Conservation (phyloP, 2,329 filamentous ascomycete species). For the Talaromyces sp. region DNA sequence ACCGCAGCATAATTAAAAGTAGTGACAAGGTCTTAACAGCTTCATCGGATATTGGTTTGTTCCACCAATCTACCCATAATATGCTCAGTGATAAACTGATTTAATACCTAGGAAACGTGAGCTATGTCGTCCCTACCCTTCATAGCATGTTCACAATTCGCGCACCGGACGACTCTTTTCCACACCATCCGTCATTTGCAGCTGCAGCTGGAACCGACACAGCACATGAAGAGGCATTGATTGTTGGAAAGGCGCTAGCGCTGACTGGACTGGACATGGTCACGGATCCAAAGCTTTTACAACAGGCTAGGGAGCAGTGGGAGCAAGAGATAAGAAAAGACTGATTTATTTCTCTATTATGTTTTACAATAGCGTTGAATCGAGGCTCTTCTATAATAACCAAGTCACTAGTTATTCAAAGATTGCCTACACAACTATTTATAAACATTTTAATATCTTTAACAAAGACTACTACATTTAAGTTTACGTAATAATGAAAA, state of each 20-base stretch:
- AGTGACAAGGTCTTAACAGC: conserved; percentile 36
- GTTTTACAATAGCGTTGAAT: background rate
- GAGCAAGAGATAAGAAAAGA: conserved; percentile 4
- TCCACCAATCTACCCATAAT: too few relatives aligned
- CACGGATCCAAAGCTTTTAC: conserved; percentile 19
- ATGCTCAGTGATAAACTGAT: background rate
- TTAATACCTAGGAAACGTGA: conserved; percentile 43
- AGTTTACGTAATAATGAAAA: too few relatives aligned
- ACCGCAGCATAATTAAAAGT: conserved; percentile 24
- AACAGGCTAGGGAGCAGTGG: conserved; percentile 22
- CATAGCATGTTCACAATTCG: conserved; percentile 47
- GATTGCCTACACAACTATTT: too few relatives aligned
- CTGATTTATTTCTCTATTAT: background rate
- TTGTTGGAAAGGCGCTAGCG: conserved; percentile 44
- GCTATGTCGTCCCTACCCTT: conserved; percentile 43
- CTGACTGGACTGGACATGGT: conserved; percentile 30
- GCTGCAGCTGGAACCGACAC: conserved; percentile 39
- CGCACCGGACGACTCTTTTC: conserved; percentile 27
- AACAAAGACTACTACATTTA: too few relatives aligned
- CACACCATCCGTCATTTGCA: conserved; percentile 41
- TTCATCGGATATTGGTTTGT: conserved; percentile 44
- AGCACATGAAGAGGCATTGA: conserved; percentile 39
- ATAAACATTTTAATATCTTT: too few relatives aligned
- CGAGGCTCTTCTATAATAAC: background rate
- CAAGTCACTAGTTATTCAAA: background rate